Evolutionary conservation across 2,329 filamentous ascomycete species (phyloP).

Genomic region (Metarhizium sp.): DNA sequence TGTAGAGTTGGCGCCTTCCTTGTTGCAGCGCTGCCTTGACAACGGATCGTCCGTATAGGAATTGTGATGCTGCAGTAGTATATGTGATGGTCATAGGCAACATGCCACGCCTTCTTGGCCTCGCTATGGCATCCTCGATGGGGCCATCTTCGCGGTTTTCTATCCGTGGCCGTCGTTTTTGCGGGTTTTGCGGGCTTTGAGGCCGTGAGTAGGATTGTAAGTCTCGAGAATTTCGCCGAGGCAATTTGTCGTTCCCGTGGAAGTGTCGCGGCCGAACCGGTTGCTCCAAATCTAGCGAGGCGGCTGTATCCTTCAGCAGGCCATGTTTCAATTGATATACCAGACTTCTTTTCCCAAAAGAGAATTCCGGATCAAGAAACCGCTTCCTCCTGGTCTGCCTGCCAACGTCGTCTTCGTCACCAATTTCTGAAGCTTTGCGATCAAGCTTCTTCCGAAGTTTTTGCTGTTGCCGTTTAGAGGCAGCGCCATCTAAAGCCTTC

Average conservation of each 20-base stretch:
- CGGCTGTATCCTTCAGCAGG: slow-evolving; percentile 18
- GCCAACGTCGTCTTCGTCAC: slow-evolving; percentile 20
- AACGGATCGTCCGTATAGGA: slow-evolving; percentile 76
- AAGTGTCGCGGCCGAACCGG: slow-evolving; percentile 12
- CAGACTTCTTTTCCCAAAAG: slow-evolving; percentile 45
- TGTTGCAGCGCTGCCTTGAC: slow-evolving; percentile 68
- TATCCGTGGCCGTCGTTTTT: neutral
- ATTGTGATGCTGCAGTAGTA: slow-evolving; percentile 81
- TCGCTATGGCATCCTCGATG: neutral
- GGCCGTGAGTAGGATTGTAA: neutral
- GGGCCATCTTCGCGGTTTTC: neutral
- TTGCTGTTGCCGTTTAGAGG: slow-evolving; percentile 22
- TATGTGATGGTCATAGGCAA: slow-evolving; percentile 37
- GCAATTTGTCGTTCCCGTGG: neutral
- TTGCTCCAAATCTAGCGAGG: slow-evolving; percentile 15
- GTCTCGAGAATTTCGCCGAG: neutral
- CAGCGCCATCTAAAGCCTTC: slow-evolving; percentile 19
- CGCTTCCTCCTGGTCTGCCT: slow-evolving; percentile 38
- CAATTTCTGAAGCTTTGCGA: slow-evolving; percentile 25
- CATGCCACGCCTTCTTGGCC: slow-evolving; percentile 18
- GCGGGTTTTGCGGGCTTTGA: neutral
- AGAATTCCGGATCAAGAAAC: slow-evolving; percentile 39
- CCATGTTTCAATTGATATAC: slow-evolving; percentile 46
- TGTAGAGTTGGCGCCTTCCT: slow-evolving; percentile 65
- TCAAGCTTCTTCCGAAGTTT: slow-evolving; percentile 46